Evolutionary conservation across 768 basidiomycete species (phyloP).

Genomic region (Austroboletus festivus): DNA sequence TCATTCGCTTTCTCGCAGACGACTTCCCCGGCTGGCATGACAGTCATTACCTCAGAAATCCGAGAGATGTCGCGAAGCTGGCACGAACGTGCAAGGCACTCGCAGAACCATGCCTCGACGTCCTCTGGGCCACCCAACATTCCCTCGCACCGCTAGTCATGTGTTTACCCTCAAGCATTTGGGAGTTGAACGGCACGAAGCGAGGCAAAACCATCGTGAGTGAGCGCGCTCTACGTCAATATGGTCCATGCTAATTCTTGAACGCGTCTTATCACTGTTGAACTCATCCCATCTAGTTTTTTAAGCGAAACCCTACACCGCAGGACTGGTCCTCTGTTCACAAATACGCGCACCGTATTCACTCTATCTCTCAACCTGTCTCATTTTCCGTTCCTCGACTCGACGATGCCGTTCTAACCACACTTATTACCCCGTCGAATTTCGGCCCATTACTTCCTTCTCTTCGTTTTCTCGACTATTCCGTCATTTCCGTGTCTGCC

Average conservation of each 20-base stretch:
- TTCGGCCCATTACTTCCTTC: constrained; percentile 24
- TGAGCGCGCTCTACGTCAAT: background rate
- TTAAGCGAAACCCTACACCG: constrained; percentile 18
- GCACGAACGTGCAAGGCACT: constrained; percentile 30
- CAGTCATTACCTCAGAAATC: constrained; percentile 18
- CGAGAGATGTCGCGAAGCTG: constrained; percentile 24
- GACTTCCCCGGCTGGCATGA: constrained; percentile 16
- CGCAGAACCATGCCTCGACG: constrained; percentile 28
- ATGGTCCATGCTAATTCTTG: no score
- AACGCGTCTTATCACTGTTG: no score
- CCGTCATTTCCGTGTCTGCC: constrained; percentile 23
- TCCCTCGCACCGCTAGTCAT: constrained; percentile 28
- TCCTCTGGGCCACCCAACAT: constrained; percentile 31
- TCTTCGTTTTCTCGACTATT: constrained; percentile 26
- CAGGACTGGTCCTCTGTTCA: constrained; percentile 23
- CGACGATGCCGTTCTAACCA: constrained; percentile 22
- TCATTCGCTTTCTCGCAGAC: constrained; percentile 23
- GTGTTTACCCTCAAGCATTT: constrained; percentile 26
- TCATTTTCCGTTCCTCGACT: constrained; percentile 19
- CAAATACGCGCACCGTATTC: constrained; percentile 26
- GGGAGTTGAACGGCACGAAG: constrained; percentile 16
- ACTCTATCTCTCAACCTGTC: constrained; percentile 22
- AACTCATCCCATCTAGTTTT: no score
- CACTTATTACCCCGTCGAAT: constrained; percentile 19
- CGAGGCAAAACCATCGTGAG: constrained; percentile 23